Evolutionary conservation across 2,329 filamentous ascomycete species (phyloP).

Genomic region (Microsporum canis): DNA sequence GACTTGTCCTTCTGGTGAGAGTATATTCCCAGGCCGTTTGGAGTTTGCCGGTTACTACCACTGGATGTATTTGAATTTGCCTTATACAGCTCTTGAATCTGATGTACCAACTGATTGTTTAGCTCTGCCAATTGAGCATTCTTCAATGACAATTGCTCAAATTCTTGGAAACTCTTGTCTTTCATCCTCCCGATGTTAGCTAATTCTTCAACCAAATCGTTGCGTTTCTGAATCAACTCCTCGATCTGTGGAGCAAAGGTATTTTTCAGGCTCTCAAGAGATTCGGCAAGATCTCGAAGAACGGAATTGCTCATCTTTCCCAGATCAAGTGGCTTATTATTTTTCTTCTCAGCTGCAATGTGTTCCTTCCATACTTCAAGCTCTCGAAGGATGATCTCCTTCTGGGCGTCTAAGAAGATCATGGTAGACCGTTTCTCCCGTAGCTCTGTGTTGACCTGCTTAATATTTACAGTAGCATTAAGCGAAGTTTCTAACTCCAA

Average conservation of each 20-base stretch:
- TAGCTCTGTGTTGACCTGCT: slow-evolving; percentile 74
- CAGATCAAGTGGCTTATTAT: slow-evolving; percentile 66
- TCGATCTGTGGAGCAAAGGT: slow-evolving; percentile 64
- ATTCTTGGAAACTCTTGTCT: slow-evolving; percentile 87
- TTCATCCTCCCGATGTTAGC: slow-evolving; percentile 71
- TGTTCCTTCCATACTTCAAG: slow-evolving; percentile 82
- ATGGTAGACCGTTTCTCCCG: slow-evolving; percentile 92
- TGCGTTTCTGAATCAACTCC: slow-evolving; percentile 78
- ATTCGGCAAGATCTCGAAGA: slow-evolving; percentile 50
- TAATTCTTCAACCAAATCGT: slow-evolving; percentile 75
- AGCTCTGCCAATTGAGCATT: slow-evolving; percentile 89
- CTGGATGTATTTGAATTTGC: slow-evolving; percentile 48
- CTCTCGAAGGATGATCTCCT: slow-evolving; percentile 89
- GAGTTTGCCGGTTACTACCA: slow-evolving; percentile 18
- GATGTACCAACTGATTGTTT: slow-evolving; percentile 89
- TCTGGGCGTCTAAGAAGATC: slow-evolving; percentile 83
- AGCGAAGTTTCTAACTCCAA: slow-evolving; percentile 59
- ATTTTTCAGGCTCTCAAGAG: slow-evolving; percentile 62
- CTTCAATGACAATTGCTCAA: slow-evolving; percentile 86
- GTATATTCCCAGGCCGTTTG: slow-evolving; percentile 54
- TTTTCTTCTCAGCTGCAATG: slow-evolving; percentile 74
- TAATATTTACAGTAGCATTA: slow-evolving; percentile 50
- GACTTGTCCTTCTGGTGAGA: slow-evolving; percentile 44
- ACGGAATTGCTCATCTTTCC: slow-evolving; percentile 55
- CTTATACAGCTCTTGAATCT: slow-evolving; percentile 89